Percentiles rank a stretch among this genome's conserved stretches.
Conservation (phyloP, 2,329 filamentous ascomycete species). For the Didymosphaeria variabile region DNA sequence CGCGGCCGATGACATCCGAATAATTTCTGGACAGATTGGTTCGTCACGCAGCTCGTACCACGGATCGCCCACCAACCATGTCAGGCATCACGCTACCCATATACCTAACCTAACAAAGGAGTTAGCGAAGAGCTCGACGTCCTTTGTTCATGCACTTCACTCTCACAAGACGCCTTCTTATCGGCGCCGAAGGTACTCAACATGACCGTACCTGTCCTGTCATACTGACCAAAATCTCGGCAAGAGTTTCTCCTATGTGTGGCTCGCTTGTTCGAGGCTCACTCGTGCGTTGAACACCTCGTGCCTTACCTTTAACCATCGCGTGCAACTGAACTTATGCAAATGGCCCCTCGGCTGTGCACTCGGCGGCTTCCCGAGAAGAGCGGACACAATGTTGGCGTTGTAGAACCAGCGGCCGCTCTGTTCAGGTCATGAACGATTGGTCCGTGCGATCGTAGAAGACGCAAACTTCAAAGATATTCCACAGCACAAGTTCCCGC, state of each 20-base stretch:
- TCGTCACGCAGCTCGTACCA: conserved; percentile 27
- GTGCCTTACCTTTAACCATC: conserved; percentile 4
- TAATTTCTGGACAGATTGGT: conserved; percentile 22
- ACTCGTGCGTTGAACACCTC: conserved; percentile 1
- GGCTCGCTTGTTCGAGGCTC: background rate
- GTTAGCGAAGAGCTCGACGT: background rate
- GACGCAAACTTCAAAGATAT: conserved; percentile 35
- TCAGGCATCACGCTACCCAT: conserved; percentile 9
- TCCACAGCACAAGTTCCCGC: conserved; percentile 22
- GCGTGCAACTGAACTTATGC: conserved; percentile 25
- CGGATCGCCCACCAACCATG: conserved; percentile 19
- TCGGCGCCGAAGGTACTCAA: background rate
- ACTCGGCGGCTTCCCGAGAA: conserved; percentile 33
- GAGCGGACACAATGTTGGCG: conserved; percentile 35
- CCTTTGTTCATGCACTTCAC: background rate
- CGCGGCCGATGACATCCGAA: conserved; percentile 42
- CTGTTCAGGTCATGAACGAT: conserved; percentile 42
- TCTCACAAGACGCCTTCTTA: conserved; percentile 10
- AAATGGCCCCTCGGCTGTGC: conserved; percentile 31
- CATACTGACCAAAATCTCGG: background rate
- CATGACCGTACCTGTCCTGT: background rate
- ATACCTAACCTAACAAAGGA: conserved; percentile 10
- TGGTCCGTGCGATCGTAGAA: conserved; percentile 44
- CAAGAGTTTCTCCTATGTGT: background rate
- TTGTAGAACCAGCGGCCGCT: conserved; percentile 36